phyloP scores from a whole-genome alignment of 2,329 filamentous ascomycete species.

The Fusarium marasasianum region DNA sequence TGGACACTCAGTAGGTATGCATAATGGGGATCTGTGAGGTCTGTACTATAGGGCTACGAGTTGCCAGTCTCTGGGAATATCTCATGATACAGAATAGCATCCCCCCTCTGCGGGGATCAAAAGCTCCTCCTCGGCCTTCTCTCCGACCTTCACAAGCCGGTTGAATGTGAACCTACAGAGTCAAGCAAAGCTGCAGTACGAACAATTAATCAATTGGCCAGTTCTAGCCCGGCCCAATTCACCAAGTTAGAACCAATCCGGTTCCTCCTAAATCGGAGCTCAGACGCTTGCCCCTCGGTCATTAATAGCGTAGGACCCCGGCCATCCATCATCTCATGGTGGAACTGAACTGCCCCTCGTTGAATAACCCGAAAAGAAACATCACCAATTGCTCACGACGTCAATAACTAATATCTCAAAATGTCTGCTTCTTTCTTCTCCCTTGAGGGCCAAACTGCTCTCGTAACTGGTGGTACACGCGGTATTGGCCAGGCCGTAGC shows the following conservation, averaged over 20 bases:
- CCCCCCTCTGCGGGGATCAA: constrained; percentile 12
- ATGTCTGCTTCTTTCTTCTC: constrained; percentile 60
- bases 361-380: neutral
- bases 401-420: neutral
- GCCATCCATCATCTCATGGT: neutral
- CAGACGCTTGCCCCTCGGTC: neutral
- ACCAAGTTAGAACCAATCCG: neutral
- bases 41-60: neutral
- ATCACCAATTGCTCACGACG: neutral
- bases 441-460: constrained; percentile 64
- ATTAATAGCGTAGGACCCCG: constrained; percentile 15
- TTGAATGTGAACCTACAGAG: neutral
- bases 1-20: rapidly evolving
- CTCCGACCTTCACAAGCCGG: constrained; percentile 12
- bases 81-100: neutral
- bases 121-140: constrained; percentile 25
- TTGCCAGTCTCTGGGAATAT: neutral
- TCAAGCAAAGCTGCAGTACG: neutral
- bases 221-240: neutral
- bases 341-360: constrained; percentile 12
- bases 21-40: neutral
- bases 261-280: constrained; percentile 1
- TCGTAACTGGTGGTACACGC: constrained; percentile 66
- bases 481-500: constrained; percentile 68
- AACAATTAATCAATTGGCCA: neutral